A percentile compares a stretch with the other conserved stretches of the same genome.
Conservation (phyloP, 306 rosid species). For the Quercus rubra region DNA sequence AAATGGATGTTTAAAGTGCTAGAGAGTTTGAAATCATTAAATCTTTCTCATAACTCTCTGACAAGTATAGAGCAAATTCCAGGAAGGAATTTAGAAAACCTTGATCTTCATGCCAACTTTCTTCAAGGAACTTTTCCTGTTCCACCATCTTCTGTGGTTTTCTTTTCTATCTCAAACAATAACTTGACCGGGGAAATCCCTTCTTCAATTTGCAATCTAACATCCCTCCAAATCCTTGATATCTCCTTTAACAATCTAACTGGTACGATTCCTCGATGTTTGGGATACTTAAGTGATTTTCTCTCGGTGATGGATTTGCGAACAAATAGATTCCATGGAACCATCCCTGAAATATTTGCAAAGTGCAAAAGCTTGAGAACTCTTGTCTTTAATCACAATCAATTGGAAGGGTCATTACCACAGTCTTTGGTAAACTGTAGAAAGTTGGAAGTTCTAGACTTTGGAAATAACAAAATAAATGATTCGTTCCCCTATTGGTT, state of each 20-base stretch:
- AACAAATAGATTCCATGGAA: conserved; percentile 27
- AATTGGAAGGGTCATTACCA: conserved; percentile 32
- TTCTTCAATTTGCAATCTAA: background rate
- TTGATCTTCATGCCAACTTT: conserved; percentile 24
- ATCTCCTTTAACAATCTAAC: conserved; percentile 6
- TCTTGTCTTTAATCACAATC: conserved; percentile 27
- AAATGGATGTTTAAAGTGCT: no score
- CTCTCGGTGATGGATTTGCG: conserved; percentile 25
- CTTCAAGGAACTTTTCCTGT: conserved; percentile 27
- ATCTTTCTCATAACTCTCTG: conserved; percentile 24
- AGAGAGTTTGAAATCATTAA: background rate
- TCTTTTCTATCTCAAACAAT: conserved; percentile 25
- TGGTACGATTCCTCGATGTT: conserved; percentile 30
- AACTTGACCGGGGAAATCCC: conserved; percentile 19
- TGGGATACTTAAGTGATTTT: background rate
- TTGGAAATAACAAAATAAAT: conserved; percentile 31
- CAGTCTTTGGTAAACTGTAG: conserved; percentile 8
- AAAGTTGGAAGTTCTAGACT: conserved; percentile 18
- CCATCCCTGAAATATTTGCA: background rate
- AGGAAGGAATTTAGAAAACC: rapidly evolving
- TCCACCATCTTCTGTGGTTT: background rate
- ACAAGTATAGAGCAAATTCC: conserved; percentile 2
- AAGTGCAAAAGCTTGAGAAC: background rate
- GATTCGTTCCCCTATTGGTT: conserved; percentile 38
- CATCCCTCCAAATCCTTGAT: background rate